Evolutionary conservation across 1,284 basidiomycete species (phyloP).

Genomic region (Entoloma clypeatum): DNA sequence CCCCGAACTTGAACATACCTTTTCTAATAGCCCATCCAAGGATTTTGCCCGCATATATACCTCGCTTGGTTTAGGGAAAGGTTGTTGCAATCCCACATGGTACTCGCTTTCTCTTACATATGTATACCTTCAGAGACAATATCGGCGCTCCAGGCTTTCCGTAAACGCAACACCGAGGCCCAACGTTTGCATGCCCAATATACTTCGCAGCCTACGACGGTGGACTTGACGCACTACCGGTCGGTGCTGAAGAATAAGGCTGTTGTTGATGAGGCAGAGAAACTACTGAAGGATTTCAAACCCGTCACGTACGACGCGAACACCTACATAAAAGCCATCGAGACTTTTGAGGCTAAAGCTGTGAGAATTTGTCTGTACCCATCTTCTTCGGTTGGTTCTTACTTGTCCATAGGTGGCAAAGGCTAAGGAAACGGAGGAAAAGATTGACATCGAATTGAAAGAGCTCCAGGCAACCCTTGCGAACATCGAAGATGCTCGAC

Average conservation of each 20-base stretch:
- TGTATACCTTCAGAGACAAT: conserved; percentile 85
- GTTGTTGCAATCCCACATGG: conserved; percentile 36
- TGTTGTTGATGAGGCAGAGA: conserved; percentile 91
- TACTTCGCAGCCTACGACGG: conserved; percentile 70
- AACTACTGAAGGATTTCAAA: conserved; percentile 87
- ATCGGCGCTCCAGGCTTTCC: conserved; percentile 88
- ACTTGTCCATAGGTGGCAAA: conserved; percentile 66
- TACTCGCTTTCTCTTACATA: conserved; percentile 8
- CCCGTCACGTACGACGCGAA: conserved; percentile 94
- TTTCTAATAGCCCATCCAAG: conserved; percentile 37
- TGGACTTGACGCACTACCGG: conserved; percentile 92
- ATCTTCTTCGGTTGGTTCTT: conserved; percentile 4
- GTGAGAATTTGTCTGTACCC: conserved; percentile 48
- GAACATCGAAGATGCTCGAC: conserved; percentile 97
- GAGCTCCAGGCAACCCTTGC: conserved; percentile 91
- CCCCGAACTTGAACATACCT: conserved; percentile 10
- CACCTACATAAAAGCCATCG: conserved; percentile 93
- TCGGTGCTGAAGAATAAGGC: conserved; percentile 89
- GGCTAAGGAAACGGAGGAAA: conserved; percentile 87
- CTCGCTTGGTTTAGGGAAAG: conserved; percentile 89
- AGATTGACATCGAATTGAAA: conserved; percentile 91
- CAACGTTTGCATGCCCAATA: conserved; percentile 73
- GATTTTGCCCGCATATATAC: conserved; percentile 92
- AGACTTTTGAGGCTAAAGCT: conserved; percentile 96
- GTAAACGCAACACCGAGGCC: conserved; percentile 91